Conservation (phyloP, 805 yeast species). For the Diddensiella transvaalensis region DNA sequence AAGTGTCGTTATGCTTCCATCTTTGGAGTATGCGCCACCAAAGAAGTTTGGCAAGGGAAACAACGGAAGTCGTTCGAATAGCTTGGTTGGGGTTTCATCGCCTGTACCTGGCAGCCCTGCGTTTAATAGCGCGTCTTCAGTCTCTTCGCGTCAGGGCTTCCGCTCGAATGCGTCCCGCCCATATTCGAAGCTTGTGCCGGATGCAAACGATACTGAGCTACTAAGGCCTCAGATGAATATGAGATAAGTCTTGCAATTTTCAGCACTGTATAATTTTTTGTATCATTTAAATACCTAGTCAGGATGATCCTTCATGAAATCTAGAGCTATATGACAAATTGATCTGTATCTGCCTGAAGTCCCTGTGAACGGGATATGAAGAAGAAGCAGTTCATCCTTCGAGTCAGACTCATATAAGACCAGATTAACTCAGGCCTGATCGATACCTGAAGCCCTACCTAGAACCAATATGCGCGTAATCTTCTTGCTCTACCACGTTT, state of each 20-base stretch:
- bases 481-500: too few relatives aligned
- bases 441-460: too few relatives aligned
- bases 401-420: too few relatives aligned
- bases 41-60: conserved; percentile 14
- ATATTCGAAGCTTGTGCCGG: conserved; percentile 23
- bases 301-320: too few relatives aligned
- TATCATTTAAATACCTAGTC: too few relatives aligned
- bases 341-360: too few relatives aligned
- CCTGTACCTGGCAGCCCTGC: conserved; percentile 9
- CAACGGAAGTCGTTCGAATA: conserved; percentile 12
- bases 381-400: too few relatives aligned
- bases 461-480: too few relatives aligned
- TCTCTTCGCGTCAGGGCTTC: conserved; percentile 7
- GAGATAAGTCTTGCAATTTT: conserved; percentile 15
- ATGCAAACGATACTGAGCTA: conserved; percentile 20
- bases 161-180: conserved; percentile 12
- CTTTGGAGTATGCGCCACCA: conserved; percentile 27
- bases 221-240: conserved; percentile 29
- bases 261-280: too few relatives aligned
- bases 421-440: too few relatives aligned
- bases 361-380: too few relatives aligned
- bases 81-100: conserved; percentile 2
- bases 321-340: too few relatives aligned
- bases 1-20: conserved; percentile 19
- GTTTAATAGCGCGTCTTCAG: conserved; percentile 5